phyloP scores from a whole-genome alignment of 2,329 filamentous ascomycete species.

The Rhinocladiella mackenziei region DNA sequence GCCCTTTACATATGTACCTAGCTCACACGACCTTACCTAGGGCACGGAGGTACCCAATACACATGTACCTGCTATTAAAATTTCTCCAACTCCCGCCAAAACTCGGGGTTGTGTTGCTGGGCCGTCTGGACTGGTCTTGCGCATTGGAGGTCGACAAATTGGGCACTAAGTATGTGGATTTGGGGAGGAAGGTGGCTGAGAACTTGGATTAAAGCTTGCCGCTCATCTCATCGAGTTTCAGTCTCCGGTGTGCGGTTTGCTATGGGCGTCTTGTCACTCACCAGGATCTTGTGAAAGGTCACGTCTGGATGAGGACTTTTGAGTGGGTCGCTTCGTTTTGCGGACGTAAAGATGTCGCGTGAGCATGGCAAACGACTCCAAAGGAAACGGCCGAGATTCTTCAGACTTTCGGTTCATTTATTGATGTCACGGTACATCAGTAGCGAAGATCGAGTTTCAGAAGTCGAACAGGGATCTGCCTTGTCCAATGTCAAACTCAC shows the following conservation, averaged over 20 bases:
- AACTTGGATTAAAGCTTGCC: constrained; percentile 9
- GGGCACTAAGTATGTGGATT: not conserved
- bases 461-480: not conserved
- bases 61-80: no score
- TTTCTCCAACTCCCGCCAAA: no score
- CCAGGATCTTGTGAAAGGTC: not conserved
- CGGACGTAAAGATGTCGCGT: not conserved
- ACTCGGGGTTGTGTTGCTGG: no score
- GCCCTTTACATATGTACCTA: no score
- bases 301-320: not conserved
- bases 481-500: not conserved
- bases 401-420: not conserved
- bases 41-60: no score
- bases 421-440: constrained; percentile 5
- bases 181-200: constrained; percentile 12
- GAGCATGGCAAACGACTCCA: not conserved
- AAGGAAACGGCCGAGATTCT: not conserved
- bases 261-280: not conserved
- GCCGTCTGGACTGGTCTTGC: not conserved
- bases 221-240: constrained; percentile 11
- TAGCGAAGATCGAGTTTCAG: not conserved
- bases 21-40: no score
- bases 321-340: not conserved
- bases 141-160: constrained; percentile 1
- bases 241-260: constrained; percentile 1